A percentile compares a stretch with the other conserved stretches of the same genome.
Evolutionary conservation across 805 yeast genomes (phyloP).

Genomic region (Zygosaccharomyces kombuchaensis): DNA sequence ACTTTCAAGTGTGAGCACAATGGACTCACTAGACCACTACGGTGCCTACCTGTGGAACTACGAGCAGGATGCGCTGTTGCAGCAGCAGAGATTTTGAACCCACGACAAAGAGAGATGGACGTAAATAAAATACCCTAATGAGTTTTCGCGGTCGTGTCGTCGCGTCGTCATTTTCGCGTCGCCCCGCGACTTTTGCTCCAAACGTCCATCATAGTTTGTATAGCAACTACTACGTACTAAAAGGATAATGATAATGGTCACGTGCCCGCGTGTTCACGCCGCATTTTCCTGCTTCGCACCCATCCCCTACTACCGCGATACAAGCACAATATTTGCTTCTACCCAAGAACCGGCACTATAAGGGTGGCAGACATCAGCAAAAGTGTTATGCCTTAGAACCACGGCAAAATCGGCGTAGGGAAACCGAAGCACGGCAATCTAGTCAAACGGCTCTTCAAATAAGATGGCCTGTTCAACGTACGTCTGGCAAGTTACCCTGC

Average conservation of each 20-base stretch:
- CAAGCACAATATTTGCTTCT: too few relatives aligned
- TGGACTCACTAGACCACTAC: constrained; percentile 2
- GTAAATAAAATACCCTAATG: constrained; percentile 10
- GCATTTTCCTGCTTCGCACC: too few relatives aligned
- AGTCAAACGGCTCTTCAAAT: too few relatives aligned
- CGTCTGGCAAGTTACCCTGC: too few relatives aligned
- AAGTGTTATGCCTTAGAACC: too few relatives aligned
- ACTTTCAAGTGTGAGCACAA: constrained; percentile 5
- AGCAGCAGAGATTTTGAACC: background rate
- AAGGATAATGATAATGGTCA: background rate
- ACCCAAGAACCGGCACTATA: too few relatives aligned
- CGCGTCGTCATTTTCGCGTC: background rate
- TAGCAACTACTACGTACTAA: background rate
- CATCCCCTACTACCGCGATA: too few relatives aligned
- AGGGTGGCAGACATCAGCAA: too few relatives aligned
- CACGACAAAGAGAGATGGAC: background rate
- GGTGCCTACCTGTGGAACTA: constrained; percentile 2
- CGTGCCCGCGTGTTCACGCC: too few relatives aligned
- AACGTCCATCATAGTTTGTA: background rate
- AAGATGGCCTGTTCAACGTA: too few relatives aligned
- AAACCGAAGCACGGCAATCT: too few relatives aligned
- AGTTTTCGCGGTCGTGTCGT: constrained; percentile 3
- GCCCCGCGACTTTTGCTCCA: background rate
- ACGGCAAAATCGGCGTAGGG: too few relatives aligned
- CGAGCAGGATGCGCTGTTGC: constrained; percentile 1